Conservation (phyloP, 768 basidiomycete species). For the Leccinellum luteum region DNA sequence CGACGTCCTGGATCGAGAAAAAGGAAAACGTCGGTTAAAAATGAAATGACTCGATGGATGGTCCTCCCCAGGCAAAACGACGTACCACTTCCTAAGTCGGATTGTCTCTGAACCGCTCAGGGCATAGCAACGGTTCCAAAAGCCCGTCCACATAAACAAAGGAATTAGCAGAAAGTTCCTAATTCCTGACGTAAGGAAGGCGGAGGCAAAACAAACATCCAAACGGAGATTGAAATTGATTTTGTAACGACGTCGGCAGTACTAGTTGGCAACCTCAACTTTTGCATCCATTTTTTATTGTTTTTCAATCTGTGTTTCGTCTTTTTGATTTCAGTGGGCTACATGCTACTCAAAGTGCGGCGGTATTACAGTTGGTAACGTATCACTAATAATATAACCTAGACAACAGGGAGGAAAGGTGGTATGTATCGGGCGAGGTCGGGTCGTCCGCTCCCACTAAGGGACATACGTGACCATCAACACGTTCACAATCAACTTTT, state of each 20-base stretch:
- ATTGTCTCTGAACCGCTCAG: neutral
- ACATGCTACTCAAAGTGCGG: neutral
- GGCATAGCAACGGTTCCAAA: neutral
- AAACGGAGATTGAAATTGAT: neutral
- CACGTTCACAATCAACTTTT: constrained; percentile 76
- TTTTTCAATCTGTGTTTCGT: neutral
- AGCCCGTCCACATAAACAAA: neutral
- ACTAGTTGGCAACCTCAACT: neutral
- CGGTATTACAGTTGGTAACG: constrained; percentile 12
- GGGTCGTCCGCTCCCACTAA: constrained; percentile 29
- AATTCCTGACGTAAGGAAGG: neutral
- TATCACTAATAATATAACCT: constrained; percentile 5
- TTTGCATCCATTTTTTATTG: neutral
- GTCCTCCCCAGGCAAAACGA: neutral
- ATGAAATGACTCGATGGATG: neutral
- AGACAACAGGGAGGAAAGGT: neutral
- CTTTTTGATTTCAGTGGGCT: constrained; percentile 10
- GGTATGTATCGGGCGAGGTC: constrained; percentile 4
- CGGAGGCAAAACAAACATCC: neutral
- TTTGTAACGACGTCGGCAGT: neutral
- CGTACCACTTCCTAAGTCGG: neutral
- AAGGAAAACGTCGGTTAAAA: neutral
- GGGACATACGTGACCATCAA: constrained; percentile 69
- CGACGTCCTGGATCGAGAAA: neutral
- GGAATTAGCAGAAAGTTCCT: no score